phyloP scores from a whole-genome alignment of 345 rosid genomes.

The Ailanthus altissimus region DNA sequence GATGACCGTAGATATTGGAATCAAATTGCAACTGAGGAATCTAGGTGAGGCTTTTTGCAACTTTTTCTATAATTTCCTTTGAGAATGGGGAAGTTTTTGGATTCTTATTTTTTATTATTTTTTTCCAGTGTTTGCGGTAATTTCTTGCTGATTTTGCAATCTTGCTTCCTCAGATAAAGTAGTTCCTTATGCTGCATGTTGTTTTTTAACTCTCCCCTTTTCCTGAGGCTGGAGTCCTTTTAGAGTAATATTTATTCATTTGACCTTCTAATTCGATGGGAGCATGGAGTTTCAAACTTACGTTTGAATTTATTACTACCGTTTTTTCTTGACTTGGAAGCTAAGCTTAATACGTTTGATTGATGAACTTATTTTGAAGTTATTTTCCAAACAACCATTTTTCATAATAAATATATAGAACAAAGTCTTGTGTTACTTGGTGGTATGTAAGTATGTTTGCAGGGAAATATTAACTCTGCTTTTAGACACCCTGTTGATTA shows the following conservation, averaged over 20 bases:
- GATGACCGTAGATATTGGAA: conserved; percentile 98
- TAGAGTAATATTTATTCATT: neutral
- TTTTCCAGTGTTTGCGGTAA: conserved; percentile 22
- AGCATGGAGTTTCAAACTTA: neutral
- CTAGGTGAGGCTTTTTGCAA: conserved; percentile 56
- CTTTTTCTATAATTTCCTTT: neutral
- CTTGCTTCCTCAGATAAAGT: neutral
- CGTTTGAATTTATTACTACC: neutral
- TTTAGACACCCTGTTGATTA: neutral
- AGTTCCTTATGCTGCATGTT: conserved; percentile 8
- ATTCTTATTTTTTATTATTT: conserved; percentile 22
- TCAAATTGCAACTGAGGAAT: conserved; percentile 73
- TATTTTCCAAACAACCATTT: neutral
- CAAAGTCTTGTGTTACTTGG: neutral
- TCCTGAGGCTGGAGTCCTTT: neutral
- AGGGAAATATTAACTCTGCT: too few species aligned
- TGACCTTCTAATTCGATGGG: neutral
- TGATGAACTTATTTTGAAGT: neutral
- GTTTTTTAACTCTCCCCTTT: conserved; percentile 10
- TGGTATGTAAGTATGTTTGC: neutral
- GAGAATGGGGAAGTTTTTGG: conserved; percentile 23
- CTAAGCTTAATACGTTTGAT: neutral
- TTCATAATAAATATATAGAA: neutral
- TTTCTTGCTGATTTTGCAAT: conserved; percentile 24
- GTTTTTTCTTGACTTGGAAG: neutral